These are phyloP conservation scores for Xylariales sp. DNA, from an alignment of 2,329 filamentous ascomycete species.

Conservation along the genomic window DNA sequence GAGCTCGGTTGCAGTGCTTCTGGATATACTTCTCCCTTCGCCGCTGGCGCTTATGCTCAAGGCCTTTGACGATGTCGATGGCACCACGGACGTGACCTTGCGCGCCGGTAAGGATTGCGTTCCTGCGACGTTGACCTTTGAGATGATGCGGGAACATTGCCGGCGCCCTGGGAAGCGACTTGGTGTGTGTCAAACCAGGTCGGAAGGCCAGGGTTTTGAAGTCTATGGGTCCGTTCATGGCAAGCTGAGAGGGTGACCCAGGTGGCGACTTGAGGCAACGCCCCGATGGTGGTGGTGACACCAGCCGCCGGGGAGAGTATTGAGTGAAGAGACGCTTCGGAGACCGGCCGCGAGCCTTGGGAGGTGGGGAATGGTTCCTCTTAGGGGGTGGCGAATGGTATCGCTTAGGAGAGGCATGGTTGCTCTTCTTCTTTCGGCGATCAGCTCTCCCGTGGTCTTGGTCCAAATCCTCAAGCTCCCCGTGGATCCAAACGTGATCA, in stretches of 20 bases:
- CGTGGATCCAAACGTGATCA: conserved; percentile 65
- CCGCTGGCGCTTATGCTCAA: conserved; percentile 90
- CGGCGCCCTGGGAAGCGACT: conserved; percentile 78
- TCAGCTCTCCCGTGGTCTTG: conserved; percentile 50
- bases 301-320: conserved; percentile 47
- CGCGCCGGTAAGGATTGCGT: conserved; percentile 24
- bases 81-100: conserved; percentile 79
- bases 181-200: conserved; percentile 70
- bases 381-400: conserved; percentile 51
- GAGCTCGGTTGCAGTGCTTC: conserved; percentile 80
- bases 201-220: conserved; percentile 49
- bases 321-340: conserved; percentile 58
- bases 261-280: conserved; percentile 39
- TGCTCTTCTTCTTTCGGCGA: conserved; percentile 45
- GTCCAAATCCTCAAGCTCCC: conserved; percentile 63
- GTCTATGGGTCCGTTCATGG: conserved; percentile 27
- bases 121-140: conserved; percentile 33
- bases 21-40: conserved; percentile 68
- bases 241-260: conserved; percentile 34
- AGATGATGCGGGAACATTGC: conserved; percentile 60
- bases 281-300: conserved; percentile 65
- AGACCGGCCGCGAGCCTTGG: conserved; percentile 47
- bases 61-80: conserved; percentile 94
- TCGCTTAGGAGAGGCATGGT: conserved; percentile 56
- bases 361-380: conserved; percentile 45